phyloP scores from a whole-genome alignment of 495 filamentous ascomycete species.

The Jackrogersella multiformis region DNA sequence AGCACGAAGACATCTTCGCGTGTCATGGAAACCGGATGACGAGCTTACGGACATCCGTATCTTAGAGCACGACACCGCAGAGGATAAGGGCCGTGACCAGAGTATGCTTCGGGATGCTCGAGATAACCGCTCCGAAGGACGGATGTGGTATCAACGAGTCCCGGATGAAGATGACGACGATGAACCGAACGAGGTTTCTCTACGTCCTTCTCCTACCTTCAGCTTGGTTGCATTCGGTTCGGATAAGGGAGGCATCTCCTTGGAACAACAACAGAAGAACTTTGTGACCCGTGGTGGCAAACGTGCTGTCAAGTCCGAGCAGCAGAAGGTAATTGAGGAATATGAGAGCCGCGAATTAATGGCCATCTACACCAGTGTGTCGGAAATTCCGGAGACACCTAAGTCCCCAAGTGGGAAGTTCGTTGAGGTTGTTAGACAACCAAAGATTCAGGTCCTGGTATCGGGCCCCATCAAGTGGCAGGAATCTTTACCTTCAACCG shows the following conservation, averaged over 20 bases:
- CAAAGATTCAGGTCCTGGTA: constrained; percentile 24
- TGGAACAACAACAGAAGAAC: constrained; percentile 60
- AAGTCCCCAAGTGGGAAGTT: constrained; percentile 68
- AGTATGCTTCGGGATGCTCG: constrained; percentile 72
- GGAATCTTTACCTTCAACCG: constrained; percentile 27
- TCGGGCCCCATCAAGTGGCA: constrained; percentile 38
- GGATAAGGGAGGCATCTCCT: constrained; percentile 49
- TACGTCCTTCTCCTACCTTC: constrained; percentile 46
- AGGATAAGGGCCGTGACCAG: constrained; percentile 76
- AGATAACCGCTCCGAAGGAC: constrained; percentile 79
- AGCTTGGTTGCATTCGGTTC: background rate
- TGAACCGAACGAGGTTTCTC: constrained; percentile 43
- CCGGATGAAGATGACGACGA: constrained; percentile 71
- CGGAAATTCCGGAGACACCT: constrained; percentile 80
- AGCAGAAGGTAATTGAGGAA: constrained; percentile 73
- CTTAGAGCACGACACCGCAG: constrained; percentile 78
- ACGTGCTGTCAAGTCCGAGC: constrained; percentile 65
- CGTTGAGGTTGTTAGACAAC: constrained; percentile 18
- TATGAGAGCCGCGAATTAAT: constrained; percentile 83
- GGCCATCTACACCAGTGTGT: constrained; percentile 76
- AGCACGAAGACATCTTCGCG: constrained; percentile 69
- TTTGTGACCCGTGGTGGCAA: constrained; percentile 72
- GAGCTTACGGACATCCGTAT: constrained; percentile 74
- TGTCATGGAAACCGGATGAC: constrained; percentile 74
- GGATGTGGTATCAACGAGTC: constrained; percentile 74